Evolutionary conservation across 2,329 filamentous ascomycete species (phyloP).

Genomic region (Reticulascus tulasneorum): DNA sequence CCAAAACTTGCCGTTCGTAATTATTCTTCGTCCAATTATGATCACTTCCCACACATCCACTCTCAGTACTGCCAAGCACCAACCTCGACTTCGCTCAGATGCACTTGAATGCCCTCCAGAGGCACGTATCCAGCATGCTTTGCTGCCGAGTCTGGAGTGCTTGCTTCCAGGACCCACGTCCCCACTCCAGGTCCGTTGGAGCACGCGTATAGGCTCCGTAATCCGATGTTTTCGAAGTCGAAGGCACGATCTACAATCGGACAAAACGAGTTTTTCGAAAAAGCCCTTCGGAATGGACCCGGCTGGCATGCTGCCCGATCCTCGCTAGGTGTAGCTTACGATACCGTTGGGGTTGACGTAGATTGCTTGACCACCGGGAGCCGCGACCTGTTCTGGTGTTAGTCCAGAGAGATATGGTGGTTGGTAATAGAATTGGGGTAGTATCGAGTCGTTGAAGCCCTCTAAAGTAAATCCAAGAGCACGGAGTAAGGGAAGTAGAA

Average conservation of each 20-base stretch:
- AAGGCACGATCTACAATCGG: no score
- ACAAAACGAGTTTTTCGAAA: constrained; percentile 23
- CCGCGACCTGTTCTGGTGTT: constrained; percentile 35
- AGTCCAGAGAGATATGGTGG: no score
- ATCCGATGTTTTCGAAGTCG: no score
- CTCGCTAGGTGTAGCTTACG: constrained; percentile 52
- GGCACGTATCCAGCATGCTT: constrained; percentile 23
- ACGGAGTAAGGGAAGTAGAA: neutral
- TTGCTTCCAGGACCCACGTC: neutral
- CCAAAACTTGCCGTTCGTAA: no score
- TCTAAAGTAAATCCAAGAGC: no score
- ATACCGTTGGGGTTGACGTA: constrained; percentile 53
- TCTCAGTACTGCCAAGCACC: constrained; percentile 35
- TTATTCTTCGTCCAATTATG: no score
- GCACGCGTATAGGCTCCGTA: constrained; percentile 2
- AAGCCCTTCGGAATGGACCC: constrained; percentile 51
- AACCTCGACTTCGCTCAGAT: constrained; percentile 17
- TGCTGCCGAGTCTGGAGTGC: constrained; percentile 11
- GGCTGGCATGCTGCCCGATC: constrained; percentile 46
- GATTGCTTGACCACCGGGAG: constrained; percentile 60
- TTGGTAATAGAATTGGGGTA: fast-evolving
- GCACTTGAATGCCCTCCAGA: constrained; percentile 27
- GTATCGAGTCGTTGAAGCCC: no score
- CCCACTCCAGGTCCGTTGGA: neutral
- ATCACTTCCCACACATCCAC: constrained; percentile 9